Evolutionary conservation across 129 eudicot genomes (phyloP).

Genomic region (Flaveria bidentis): DNA sequence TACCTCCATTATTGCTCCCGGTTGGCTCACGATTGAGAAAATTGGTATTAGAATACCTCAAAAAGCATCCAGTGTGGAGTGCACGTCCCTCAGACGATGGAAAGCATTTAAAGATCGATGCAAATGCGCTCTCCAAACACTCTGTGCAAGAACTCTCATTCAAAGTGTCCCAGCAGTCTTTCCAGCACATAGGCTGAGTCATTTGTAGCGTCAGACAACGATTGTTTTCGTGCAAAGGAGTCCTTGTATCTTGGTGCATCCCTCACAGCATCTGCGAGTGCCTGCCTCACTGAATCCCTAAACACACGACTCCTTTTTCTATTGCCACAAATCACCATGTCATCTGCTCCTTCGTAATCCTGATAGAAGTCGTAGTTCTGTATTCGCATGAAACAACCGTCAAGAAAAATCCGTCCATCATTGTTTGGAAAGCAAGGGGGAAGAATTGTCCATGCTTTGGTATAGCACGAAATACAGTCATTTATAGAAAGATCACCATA

Average conservation of each 20-base stretch:
- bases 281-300: conserved; percentile 39
- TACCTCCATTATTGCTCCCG: conserved; percentile 20
- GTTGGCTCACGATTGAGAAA: conserved; percentile 58
- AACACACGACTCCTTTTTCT: conserved; percentile 28
- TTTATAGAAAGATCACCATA: conserved; percentile 70
- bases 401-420: conserved; percentile 55
- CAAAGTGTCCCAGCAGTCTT: conserved; percentile 66
- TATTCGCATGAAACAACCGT: conserved; percentile 76
- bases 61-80: conserved; percentile 64
- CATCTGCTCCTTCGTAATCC: conserved; percentile 51
- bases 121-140: conserved; percentile 59
- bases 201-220: conserved; percentile 12
- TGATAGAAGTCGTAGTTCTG: conserved; percentile 52
- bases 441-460: conserved; percentile 56
- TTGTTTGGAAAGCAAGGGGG: conserved; percentile 64
- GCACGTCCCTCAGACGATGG: conserved; percentile 69
- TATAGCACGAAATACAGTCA: conserved; percentile 69
- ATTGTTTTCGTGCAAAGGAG: conserved; percentile 40
- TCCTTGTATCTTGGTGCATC: conserved; percentile 46
- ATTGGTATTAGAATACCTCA: conserved; percentile 72
- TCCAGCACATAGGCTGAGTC: conserved; percentile 55
- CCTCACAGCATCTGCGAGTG: conserved; percentile 46
- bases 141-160: conserved; percentile 48
- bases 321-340: conserved; percentile 48
- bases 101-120: conserved; percentile 51